A percentile compares a stretch with the other conserved stretches of the same genome.
These are phyloP conservation scores for Mucuna pruriens DNA, from an alignment of 306 rosid species.

Conservation along the genomic window DNA sequence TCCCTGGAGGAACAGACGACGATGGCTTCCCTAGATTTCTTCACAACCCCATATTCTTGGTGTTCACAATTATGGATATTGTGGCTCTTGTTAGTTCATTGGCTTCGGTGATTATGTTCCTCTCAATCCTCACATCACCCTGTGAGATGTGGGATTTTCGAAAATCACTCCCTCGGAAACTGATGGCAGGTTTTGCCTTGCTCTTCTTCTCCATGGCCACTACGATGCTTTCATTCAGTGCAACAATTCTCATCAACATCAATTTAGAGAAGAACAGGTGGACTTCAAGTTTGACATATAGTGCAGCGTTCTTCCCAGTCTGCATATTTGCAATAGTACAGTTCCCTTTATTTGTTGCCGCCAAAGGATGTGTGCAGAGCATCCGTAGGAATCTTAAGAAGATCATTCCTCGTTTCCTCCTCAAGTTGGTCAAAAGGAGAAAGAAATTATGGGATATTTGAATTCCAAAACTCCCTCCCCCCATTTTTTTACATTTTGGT, in stretches of 20 bases:
- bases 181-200: slow-evolving; percentile 44
- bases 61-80: slow-evolving; percentile 45
- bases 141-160: slow-evolving; percentile 52
- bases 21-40: slow-evolving; percentile 42
- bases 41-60: slow-evolving; percentile 37
- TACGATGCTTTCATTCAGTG: slow-evolving; percentile 42
- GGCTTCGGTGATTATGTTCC: slow-evolving; percentile 47
- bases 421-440: slow-evolving; percentile 25
- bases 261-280: slow-evolving; percentile 30
- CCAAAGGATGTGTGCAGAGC: slow-evolving; percentile 6
- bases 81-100: slow-evolving; percentile 44
- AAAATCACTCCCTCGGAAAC: slow-evolving; percentile 41
- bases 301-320: slow-evolving; percentile 45
- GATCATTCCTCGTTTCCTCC: slow-evolving; percentile 41
- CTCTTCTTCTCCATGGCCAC: slow-evolving; percentile 55
- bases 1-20: slow-evolving; percentile 47
- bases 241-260: slow-evolving; percentile 43
- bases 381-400: slow-evolving; percentile 18
- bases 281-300: slow-evolving; percentile 42
- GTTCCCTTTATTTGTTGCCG: slow-evolving; percentile 43
- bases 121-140: slow-evolving; percentile 51
- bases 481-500: slow-evolving; percentile 9
- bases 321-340: slow-evolving; percentile 43
- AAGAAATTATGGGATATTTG: not conserved
- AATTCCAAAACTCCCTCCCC: too few species aligned